phyloP scores from a whole-genome alignment of 1,284 basidiomycete genomes.

The Cryptococcus sp. region DNA sequence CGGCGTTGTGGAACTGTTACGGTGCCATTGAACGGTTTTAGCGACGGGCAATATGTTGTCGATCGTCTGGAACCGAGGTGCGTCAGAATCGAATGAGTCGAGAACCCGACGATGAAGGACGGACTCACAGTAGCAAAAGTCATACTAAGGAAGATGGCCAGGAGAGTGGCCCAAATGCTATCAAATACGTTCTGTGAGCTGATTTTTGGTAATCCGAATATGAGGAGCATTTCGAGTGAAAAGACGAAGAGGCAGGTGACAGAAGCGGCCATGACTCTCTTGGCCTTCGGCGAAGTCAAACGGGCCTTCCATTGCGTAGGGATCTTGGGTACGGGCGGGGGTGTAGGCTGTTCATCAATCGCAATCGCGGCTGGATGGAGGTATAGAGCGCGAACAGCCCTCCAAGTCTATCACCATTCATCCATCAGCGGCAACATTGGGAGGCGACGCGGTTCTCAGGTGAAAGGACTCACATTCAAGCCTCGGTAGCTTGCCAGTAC shows the following conservation, averaged over 20 bases:
- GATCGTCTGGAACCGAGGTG: neutral
- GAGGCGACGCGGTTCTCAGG: no score
- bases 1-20: neutral
- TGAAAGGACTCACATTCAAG: constrained; percentile 6
- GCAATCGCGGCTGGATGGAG: neutral
- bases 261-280: neutral
- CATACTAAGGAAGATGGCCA: neutral
- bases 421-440: no score
- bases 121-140: constrained; percentile 6
- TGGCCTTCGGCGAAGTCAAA: constrained; percentile 1
- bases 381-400: constrained; percentile 8
- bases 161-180: neutral
- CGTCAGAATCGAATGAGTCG: no score
- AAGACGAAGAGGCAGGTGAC: neutral
- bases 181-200: constrained; percentile 2
- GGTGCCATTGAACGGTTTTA: constrained; percentile 5
- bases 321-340: neutral
- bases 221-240: constrained; percentile 3
- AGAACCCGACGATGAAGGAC: neutral
- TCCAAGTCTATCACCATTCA: constrained; percentile 5
- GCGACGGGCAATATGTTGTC: constrained; percentile 5
- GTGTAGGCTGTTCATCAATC: neutral
- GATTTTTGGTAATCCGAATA: constrained; percentile 5
- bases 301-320: constrained; percentile 1
- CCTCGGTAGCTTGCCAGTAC: constrained; percentile 8